Evolutionary conservation across 257 asterid genomes (phyloP).

Genomic region (Ajuga chamaepitys): DNA sequence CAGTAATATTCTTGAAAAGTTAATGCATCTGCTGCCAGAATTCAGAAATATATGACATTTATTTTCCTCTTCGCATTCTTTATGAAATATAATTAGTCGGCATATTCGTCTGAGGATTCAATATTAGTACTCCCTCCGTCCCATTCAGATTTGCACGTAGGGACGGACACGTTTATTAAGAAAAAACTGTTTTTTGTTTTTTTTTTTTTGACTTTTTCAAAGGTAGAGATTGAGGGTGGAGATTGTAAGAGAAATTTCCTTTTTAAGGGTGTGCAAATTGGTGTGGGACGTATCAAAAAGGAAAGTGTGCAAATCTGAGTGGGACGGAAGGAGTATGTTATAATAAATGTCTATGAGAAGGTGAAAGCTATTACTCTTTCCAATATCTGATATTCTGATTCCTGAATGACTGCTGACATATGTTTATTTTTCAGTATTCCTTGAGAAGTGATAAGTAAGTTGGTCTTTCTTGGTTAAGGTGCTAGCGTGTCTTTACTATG

Average conservation of each 20-base stretch:
- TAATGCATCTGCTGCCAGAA: not conserved
- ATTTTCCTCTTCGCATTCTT: not conserved
- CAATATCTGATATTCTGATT: not conserved
- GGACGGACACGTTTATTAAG: no score
- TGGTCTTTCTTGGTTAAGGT: conserved; percentile 8
- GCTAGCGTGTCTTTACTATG: conserved; percentile 11
- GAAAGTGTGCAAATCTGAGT: no score
- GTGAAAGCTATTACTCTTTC: not conserved
- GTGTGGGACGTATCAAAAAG: no score
- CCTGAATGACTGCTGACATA: not conserved
- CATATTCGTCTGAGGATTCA: not conserved
- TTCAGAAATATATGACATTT: not conserved
- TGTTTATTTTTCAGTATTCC: not conserved
- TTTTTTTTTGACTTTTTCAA: no score
- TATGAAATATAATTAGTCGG: not conserved
- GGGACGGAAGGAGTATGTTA: not conserved
- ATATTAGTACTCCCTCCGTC: no score
- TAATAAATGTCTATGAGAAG: not conserved
- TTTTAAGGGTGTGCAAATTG: no score
- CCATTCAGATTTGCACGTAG: no score
- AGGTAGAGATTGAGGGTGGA: no score
- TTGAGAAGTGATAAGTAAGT: not conserved
- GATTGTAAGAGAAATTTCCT: no score
- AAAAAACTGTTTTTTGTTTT: no score
- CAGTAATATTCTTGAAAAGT: not conserved